Evolutionary conservation across 1,284 basidiomycete genomes (phyloP).

Genomic region (Farysia itapuensis): DNA sequence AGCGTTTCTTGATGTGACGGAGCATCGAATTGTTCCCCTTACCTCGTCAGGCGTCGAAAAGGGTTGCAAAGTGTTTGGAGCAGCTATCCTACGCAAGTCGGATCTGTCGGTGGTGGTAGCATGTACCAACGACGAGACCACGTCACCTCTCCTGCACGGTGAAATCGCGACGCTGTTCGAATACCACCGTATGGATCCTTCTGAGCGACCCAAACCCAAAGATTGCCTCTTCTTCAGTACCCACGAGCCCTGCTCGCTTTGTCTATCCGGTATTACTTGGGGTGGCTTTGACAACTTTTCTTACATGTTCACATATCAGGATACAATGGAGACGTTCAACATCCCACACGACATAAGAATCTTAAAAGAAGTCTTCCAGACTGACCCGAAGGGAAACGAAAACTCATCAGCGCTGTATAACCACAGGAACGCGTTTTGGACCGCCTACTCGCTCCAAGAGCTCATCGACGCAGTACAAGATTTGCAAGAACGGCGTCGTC

Average conservation of each 20-base stretch:
- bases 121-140: slow-evolving; percentile 16
- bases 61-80: slow-evolving; percentile 27
- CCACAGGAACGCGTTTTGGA: slow-evolving; percentile 5
- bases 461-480: slow-evolving; percentile 1
- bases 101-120: slow-evolving; percentile 2
- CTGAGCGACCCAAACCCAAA: background rate
- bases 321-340: slow-evolving; percentile 3
- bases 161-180: slow-evolving; percentile 8
- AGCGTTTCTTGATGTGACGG: background rate
- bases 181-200: background rate
- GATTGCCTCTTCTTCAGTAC: slow-evolving; percentile 14
- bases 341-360: slow-evolving; percentile 19
- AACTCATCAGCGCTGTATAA: slow-evolving; percentile 5
- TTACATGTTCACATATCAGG: slow-evolving; percentile 14
- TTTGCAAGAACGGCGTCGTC: background rate
- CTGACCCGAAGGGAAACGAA: background rate
- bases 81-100: slow-evolving; percentile 11
- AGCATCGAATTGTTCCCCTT: slow-evolving; percentile 7
- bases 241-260: slow-evolving; percentile 17
- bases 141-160: slow-evolving; percentile 13
- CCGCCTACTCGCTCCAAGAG: background rate
- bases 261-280: slow-evolving; percentile 21
- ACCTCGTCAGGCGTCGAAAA: slow-evolving; percentile 2
- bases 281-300: slow-evolving; percentile 20
- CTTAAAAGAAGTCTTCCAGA: slow-evolving; percentile 11